Evolutionary conservation across 2,329 filamentous ascomycete genomes (phyloP), one percentile per base, ranked within the genome.

Genomic region (Ophiostoma pallidulum): DNA sequence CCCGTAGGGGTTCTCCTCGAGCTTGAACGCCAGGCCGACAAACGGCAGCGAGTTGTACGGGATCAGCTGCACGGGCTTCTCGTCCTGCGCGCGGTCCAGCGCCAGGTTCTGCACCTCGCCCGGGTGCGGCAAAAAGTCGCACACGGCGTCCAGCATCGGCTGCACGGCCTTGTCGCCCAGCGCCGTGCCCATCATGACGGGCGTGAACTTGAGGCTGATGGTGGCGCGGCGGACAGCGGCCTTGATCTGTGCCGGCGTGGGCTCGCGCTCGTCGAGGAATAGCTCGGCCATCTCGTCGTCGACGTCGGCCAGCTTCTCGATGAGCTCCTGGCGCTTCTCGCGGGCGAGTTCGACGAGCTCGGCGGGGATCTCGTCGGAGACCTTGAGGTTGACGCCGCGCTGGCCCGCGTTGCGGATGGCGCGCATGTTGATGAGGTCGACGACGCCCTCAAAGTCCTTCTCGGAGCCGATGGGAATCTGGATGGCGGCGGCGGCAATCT

Each of bases 1-100:
- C 37, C 92, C 92, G 60, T 94, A 98, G 65, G 94, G 96, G 69
- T 91, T 94, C 69, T 98, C 92, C 74, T 98, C 92, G 19, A 98
- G 80, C 75, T 98, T 98, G 75, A 98, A 98, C 9, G 92, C 92
- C 53, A 98, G 75, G 42, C 92, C 92, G 48, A 96, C 89, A 60
- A 97, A 96, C 0, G 92, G 92, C 20, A 95, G 73, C 19, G 86
- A 84, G 67, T 94, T 92, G 72, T 97, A 96, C 2, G 91, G 89
- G 16, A 96, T 80, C 48, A 98, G 78, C 64, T 91, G 85, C 51
- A 95, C 90, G 3, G 81, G 75, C 41, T 82, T 78, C 66, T 98
- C 92, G 37, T 73, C 73, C 58, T 85, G 80, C 61, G 82, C 79
- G 62, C 82, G 83, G 66, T 98, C 91, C 48, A 98, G 77, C 7